Evolutionary conservation across 352 stramenopile genomes (phyloP), one percentile per base, ranked within the genome.

Genomic region (Phytophthora litchii): DNA sequence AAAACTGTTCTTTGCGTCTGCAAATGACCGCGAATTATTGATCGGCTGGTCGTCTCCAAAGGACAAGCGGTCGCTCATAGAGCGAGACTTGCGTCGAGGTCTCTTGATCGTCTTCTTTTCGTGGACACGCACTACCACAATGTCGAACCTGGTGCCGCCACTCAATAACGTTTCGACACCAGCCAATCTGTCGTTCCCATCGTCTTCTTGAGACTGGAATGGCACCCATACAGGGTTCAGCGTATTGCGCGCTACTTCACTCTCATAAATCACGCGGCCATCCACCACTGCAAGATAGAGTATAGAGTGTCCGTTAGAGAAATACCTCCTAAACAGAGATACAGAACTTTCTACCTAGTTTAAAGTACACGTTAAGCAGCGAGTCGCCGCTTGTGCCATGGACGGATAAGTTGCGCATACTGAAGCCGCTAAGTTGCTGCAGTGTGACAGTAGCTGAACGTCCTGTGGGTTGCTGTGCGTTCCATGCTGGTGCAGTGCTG

Each of bases 211-310:
- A 8, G 72, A 77, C 61, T 90, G 68, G 55, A 93, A 91, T 8
- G 83, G 83, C 58, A 93, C 75, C 83, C 83, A 93, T 59, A 93
- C 81, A 10, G 83, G 83, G 58, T 93, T 93, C 14, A 93, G 67
- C 35, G 83, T 93, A 46, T 72, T 77, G 32, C 68, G 70, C 51
- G 72, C 81, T 34, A 89, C 72, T 59, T 93, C 83, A 44, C 83
- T 93, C 59, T 86, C 74, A 44, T 93, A 93, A 37, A 91, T 66
- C 19, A 87, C 70, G 12, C 77, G 79, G 14, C 69, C 65, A 43
- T 91, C 83, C 36, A 93, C 67, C 42, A 89, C 83, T 92, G 53
- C 23, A 50, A 14, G 12, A 55, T 1, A 31, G 23, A 20, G 32
- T 16, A 55, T 1, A 31, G 23, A 20, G 32, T 20, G 25, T 17